Evolutionary conservation across 164 flowering plant genomes (phyloP), one percentile per base, ranked within the genome.

Genomic region (Annona squamosa): DNA sequence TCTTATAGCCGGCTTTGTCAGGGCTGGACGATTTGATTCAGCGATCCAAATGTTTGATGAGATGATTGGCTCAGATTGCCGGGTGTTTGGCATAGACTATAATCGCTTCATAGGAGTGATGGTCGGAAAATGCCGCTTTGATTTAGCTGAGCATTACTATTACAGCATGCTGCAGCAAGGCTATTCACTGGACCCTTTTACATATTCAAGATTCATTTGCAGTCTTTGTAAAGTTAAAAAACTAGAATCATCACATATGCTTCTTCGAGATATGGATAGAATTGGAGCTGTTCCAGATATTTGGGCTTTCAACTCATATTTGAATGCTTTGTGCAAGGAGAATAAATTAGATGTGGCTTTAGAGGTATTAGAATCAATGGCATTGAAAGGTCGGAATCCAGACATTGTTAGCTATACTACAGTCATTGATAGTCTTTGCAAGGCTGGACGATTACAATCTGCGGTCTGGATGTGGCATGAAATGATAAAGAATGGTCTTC

Each of bases 81-180:
- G 88, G 65, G 89, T 91, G n/a, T 89, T 90, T 76, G 75, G 90
- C 80, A 67, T 87, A 46, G 99, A 96, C 79, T 96, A 92, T 74
- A 91, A 92, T 76, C 81, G 95, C 62, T 83, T 90, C 79, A 90
- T 96, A 68, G 99, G 97, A 26, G 98, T 93, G 2, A 79, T 96
- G 68, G 73, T 93, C 16, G 78, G 79, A 47, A 82, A 86, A 5
- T 81, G 85, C 6, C 88, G 85, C 3, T 85, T 90, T 80, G 90
- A 93, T 66, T 76, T 89, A 48, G 94, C 97, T 9, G 86, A 90
- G 82, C 73, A 77, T 47, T 92, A 92, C 78, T 93, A 90, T 78
- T 5, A 67, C 73, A 63, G 68, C 19, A 85, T 96, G 95, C 64
- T 75, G 16, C 80, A 78, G 5, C 83, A 77, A 46, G 97, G 99